Base-by-base conservation (phyloP, 768 basidiomycete species). In the Phaeotremella skinneri region DNA sequence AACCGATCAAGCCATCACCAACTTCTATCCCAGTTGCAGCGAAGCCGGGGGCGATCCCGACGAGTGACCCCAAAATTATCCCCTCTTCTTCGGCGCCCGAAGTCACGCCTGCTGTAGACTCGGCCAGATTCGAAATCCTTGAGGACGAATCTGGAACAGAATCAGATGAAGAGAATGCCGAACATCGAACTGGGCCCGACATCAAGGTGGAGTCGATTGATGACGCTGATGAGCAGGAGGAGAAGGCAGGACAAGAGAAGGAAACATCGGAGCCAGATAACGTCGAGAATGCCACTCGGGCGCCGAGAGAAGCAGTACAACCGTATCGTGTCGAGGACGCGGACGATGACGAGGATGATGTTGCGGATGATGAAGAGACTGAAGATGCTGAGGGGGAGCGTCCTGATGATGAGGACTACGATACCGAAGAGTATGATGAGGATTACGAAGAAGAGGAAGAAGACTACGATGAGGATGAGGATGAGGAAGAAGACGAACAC, bases 381-480 rank as follows among this genome's bases (percentile, higher is more conserved):
- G 52, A 56, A n/a, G 25, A 64, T 14, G 42, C 42, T 20, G 62
- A 55, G 11, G 62, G 51, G 1, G 55, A 49, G 1, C 43, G 51
- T 13, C 51, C 60, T 2, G 53, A 51, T 7, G 64, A 54, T 1
- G 63, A 43, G 1, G 45, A 30, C 1, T 60, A 56, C 21, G 26
- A 54, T 20, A 34, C 51, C 11, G 53, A 63, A 4, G 54, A 57
- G 17, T 52, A 65, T 20, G 63, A 63, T 7, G 45, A 61, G 5
- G 55, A 62, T 3, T 56, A 63, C 16, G 56, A 57, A 11, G 66
- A 65, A 3, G 54, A 63, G 25, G 49, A 34, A 5, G 57, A 59
- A 5, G 48, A 50, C 11, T 56, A 61, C 9, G 49, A 61, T n/a
- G 56, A 60, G 3, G 49, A 34, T 4, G 52, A 62, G 9, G 55